These are phyloP conservation scores for Gaertneriomyces semiglobifer DNA, from an alignment of 192 early-diverging fungal genomes.

Conservation along the genomic window DNA sequence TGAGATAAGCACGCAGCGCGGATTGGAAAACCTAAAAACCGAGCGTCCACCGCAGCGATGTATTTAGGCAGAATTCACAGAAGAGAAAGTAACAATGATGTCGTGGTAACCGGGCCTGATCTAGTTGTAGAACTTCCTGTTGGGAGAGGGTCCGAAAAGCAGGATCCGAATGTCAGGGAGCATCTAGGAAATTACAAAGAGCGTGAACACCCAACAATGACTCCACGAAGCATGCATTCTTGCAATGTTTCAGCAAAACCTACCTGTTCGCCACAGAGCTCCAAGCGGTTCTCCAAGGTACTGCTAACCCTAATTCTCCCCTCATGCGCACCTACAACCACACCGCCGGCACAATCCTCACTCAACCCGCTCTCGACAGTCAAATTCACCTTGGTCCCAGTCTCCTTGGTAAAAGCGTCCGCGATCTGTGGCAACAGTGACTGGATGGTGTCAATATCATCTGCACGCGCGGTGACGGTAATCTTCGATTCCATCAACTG, in stretches of 20 bases:
- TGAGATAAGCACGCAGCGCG: no score
- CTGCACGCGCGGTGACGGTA: conserved; percentile 65
- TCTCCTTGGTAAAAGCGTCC: conserved; percentile 54
- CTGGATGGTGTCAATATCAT: conserved; percentile 64
- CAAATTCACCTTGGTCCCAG: no score
- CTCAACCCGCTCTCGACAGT: no score
- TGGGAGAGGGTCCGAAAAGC: conserved; percentile 88
- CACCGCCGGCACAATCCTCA: conserved; percentile 81
- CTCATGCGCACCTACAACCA: conserved; percentile 70
- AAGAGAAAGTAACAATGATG: no score
- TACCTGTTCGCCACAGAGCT: conserved; percentile 65
- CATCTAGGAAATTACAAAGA: conserved; percentile 55
- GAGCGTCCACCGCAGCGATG: no score
- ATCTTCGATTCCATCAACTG: conserved; percentile 83
- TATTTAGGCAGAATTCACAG: no score
- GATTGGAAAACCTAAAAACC: no score
- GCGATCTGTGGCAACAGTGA: conserved; percentile 50
- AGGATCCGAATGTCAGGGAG: conserved; percentile 87
- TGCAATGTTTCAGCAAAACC: background rate
- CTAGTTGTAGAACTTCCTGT: conserved; percentile 90
- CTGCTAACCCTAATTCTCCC: conserved; percentile 84
- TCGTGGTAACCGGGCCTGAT: no score
- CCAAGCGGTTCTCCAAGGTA: conserved; percentile 87
- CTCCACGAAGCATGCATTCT: background rate
- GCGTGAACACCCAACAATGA: background rate